Conservation (phyloP, 1,139 yeast species). For the Yamadazyma triangularis region DNA sequence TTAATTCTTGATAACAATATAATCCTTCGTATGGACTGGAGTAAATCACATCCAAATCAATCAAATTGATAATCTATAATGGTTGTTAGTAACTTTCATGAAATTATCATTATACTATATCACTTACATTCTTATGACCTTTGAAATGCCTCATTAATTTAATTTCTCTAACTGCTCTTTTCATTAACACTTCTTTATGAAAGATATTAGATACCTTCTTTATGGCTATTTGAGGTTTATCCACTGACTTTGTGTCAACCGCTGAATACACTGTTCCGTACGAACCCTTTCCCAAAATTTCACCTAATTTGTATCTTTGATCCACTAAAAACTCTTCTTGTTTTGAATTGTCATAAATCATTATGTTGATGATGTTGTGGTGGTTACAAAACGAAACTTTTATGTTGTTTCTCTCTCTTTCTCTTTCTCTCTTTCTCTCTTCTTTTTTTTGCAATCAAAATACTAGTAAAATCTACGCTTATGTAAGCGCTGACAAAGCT, state of each 20-base stretch:
- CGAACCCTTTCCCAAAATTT: constrained; percentile 79
- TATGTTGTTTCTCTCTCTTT: too few species aligned
- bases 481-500: too few species aligned
- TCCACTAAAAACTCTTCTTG: constrained; percentile 68
- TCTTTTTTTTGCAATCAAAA: too few species aligned
- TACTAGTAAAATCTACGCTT: too few species aligned
- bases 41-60: constrained; percentile 69
- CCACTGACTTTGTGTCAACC: constrained; percentile 43
- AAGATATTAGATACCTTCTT: constrained; percentile 74
- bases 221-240: constrained; percentile 49
- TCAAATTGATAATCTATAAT: constrained; percentile 58
- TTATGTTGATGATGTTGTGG: too few species aligned
- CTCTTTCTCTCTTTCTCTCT: too few species aligned
- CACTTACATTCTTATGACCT: constrained; percentile 68
- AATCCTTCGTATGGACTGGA: constrained; percentile 74
- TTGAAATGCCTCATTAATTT: constrained; percentile 72
- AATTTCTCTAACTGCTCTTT: constrained; percentile 75
- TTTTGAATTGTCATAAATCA: too few species aligned
- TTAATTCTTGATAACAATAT: constrained; percentile 75
- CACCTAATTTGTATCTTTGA: constrained; percentile 56
- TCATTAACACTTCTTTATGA: constrained; percentile 56
- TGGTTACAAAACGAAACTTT: too few species aligned
- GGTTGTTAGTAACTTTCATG: constrained; percentile 3
- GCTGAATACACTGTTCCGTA: constrained; percentile 90
- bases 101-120: neutral